Conservation (phyloP, 371 early-diverging fungal species). For the Rhizopus sp. region DNA sequence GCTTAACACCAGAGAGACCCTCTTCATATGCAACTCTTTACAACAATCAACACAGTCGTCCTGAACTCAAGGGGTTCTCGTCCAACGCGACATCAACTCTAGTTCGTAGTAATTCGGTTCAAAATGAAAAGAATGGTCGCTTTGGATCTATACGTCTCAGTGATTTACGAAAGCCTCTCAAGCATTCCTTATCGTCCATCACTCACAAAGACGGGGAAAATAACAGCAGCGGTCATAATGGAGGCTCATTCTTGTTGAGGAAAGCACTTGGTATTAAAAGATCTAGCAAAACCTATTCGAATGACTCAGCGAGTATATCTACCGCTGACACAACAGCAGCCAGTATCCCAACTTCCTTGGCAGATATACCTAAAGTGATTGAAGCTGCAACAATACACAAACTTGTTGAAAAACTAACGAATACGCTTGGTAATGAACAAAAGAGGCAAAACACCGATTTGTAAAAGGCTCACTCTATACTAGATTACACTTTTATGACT, state of each 20-base stretch:
- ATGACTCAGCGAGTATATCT: constrained; percentile 5
- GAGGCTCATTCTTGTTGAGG: constrained; percentile 22
- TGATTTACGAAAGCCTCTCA: neutral
- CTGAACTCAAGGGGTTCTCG: constrained; percentile 34
- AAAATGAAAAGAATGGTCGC: constrained; percentile 6
- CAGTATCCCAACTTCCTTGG: neutral
- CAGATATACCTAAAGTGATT: constrained; percentile 44
- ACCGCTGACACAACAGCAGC: neutral
- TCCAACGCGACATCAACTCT: constrained; percentile 34
- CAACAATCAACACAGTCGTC: constrained; percentile 23
- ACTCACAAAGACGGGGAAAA: neutral
- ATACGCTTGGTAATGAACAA: constrained; percentile 42
- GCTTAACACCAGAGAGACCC: constrained; percentile 16
- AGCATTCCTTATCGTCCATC: neutral
- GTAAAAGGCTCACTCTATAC: constrained; percentile 1
- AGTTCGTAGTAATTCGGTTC: constrained; percentile 9
- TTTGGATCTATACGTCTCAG: neutral
- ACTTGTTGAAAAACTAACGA: constrained; percentile 64
- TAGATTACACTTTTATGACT: constrained; percentile 71
- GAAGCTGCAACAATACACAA: constrained; percentile 68
- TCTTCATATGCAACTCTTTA: constrained; percentile 26
- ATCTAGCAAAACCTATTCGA: constrained; percentile 10
- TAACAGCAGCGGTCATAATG: neutral
- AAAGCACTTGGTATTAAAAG: constrained; percentile 26
- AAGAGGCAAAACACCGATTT: neutral